Base-by-base conservation (phyloP, 1,284 basidiomycete species). In the Puccinia hordei region DNA sequence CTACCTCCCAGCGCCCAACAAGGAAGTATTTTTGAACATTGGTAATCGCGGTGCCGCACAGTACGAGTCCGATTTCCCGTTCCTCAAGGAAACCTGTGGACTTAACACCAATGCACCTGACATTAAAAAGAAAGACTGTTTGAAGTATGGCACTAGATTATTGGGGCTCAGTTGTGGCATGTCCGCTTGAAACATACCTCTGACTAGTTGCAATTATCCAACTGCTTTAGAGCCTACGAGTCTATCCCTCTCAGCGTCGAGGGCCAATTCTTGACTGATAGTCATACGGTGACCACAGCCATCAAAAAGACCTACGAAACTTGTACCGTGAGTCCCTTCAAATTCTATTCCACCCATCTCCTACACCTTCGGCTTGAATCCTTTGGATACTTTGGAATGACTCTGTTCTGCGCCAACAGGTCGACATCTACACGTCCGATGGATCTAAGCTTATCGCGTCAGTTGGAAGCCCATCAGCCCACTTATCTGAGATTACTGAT, bases 31-130 rank as follows among this genome's bases (percentile, higher is more conserved):
- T 46, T 46, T 66, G 12, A 66, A 66, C 41, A 66, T 66, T 22
- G 63, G 63, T 3, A 66, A 66, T 17, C 63, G 63, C n/a, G 63
- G 63, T 6, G 15, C 10, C 35, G 35, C 15, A n/a, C n/a, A 13
- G 6, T 66, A 66, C 33, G 41, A 66, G n/a, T 66, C 63, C 41
- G 63, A 66, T 35, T 66, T 66, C 63, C 63, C 63, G n/a, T 27
- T 46, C 41, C 63, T 44, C 63, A 66, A 66, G 24, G 63, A 66
- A 46, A 27, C 41, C 22, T 66, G 63, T 66, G 63, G 63, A 66
- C 63, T 66, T 1, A 66, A 46, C 41, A 46, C 41, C 41, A 46
- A 46, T 22, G 63, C 63, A 13, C 63, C 41, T 15, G 41, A 66
- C 22, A 66, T 24, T 15, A 22, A 24, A 12, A 66, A 46, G 38